Evolutionary conservation across 148 eudicot genomes (phyloP).

Genomic region (Beta vulgaris): DNA sequence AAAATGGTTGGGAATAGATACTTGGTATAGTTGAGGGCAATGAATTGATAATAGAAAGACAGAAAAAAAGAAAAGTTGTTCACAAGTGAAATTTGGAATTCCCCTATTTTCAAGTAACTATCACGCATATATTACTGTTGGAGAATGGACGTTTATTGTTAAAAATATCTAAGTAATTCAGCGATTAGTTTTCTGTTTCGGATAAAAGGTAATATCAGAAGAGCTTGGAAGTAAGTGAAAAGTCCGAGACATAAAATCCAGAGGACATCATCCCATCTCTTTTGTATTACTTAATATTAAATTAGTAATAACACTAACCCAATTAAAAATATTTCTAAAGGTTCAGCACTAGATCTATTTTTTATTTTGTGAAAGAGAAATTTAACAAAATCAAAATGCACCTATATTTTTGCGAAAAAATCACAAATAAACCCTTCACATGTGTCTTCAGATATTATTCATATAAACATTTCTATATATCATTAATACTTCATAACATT

Average conservation of each 20-base stretch:
- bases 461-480: too few relatives aligned
- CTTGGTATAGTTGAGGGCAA: too few relatives aligned
- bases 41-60: too few relatives aligned
- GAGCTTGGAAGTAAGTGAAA: not conserved
- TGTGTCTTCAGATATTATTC: too few relatives aligned
- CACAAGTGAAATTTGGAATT: not conserved
- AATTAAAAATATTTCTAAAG: not conserved
- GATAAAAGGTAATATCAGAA: constrained; percentile 1
- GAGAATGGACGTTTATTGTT: not conserved
- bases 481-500: too few relatives aligned
- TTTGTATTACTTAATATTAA: constrained; percentile 10
- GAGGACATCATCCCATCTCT: constrained; percentile 22
- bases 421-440: too few relatives aligned
- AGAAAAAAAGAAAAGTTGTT: not conserved
- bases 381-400: too few relatives aligned
- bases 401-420: too few relatives aligned
- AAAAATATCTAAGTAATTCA: constrained; percentile 13
- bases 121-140: not conserved
- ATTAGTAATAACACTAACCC: constrained; percentile 5
- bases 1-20: too few relatives aligned
- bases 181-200: not conserved
- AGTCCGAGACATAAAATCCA: constrained; percentile 8
- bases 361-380: too few relatives aligned
- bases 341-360: not conserved
- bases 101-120: not conserved